Evolutionary conservation across 1,284 basidiomycete genomes (phyloP).

Genomic region (Farysia itapuensis): DNA sequence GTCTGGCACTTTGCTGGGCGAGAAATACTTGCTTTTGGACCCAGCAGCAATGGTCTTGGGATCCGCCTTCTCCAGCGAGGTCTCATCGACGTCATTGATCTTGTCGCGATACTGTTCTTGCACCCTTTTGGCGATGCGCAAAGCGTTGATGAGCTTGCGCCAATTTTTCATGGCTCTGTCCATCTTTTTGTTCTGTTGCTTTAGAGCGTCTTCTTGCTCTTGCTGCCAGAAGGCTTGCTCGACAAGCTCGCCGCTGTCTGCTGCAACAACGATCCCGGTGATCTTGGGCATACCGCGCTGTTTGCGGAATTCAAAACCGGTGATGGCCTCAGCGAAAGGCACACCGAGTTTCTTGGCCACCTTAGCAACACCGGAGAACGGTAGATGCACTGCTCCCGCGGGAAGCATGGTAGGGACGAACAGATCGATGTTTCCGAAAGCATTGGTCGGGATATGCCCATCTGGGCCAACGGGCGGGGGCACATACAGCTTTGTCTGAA

Average conservation of each 20-base stretch:
- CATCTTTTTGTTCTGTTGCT: constrained; percentile 70
- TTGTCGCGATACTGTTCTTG: constrained; percentile 71
- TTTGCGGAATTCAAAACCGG: constrained; percentile 93
- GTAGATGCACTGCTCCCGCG: constrained; percentile 78
- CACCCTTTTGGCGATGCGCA: constrained; percentile 79
- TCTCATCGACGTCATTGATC: no score
- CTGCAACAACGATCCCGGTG: constrained; percentile 82
- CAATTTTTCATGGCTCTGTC: constrained; percentile 85
- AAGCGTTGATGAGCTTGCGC: constrained; percentile 80
- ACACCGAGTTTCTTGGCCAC: constrained; percentile 83
- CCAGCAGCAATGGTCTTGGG: no score
- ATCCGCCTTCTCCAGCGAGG: no score
- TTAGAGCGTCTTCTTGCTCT: constrained; percentile 75
- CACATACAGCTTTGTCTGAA: constrained; percentile 84
- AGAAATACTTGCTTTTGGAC: constrained; percentile 1
- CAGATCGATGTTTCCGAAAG: constrained; percentile 95
- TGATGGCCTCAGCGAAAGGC: constrained; percentile 90
- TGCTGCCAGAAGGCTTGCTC: constrained; percentile 85
- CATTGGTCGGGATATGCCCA: constrained; percentile 91
- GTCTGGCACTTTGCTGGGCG: neutral
- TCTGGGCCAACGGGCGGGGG: constrained; percentile 72
- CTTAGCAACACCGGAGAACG: constrained; percentile 68
- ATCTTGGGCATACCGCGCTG: constrained; percentile 81
- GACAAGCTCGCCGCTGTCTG: constrained; percentile 74
- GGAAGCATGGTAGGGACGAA: constrained; percentile 96